Percentiles rank a stretch among this genome's conserved stretches.
Conservation (phyloP, 1,284 basidiomycete species). For the Microbotryum intermedium region DNA sequence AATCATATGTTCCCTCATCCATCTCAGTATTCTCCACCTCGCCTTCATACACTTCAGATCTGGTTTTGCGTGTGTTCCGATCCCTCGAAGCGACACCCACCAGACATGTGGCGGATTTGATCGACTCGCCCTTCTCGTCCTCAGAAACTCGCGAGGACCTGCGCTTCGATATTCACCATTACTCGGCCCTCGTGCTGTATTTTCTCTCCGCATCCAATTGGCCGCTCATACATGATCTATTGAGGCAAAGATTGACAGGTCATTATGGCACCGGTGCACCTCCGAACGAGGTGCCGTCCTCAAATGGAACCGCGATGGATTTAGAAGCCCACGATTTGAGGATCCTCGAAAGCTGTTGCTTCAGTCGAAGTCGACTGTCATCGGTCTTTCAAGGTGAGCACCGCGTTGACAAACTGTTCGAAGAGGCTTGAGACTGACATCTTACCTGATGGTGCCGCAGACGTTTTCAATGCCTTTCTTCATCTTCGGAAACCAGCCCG, state of each 20-base stretch:
- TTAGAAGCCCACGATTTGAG: conserved; percentile 62
- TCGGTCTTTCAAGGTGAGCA: conserved; percentile 56
- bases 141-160: background rate
- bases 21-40: background rate
- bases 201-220: conserved; percentile 86
- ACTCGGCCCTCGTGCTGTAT: conserved; percentile 65
- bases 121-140: background rate
- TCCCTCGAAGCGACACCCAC: background rate
- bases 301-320: conserved; percentile 40
- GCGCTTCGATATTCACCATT: conserved; percentile 39
- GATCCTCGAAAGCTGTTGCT: conserved; percentile 60
- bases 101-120: background rate
- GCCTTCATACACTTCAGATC: background rate
- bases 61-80: background rate
- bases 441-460: conserved; percentile 41
- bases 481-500: conserved; percentile 73
- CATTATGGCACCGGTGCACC: background rate
- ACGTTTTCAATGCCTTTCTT: conserved; percentile 71
- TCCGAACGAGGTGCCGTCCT: background rate
- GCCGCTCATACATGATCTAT: conserved; percentile 57
- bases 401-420: too few relatives aligned
- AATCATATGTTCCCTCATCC: background rate
- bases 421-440: background rate
- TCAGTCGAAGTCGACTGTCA: conserved; percentile 57
- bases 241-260: background rate